Evolutionary conservation across 2,329 filamentous ascomycete species (phyloP), one percentile per base, ranked within the genome.

Genomic region (Cladosporium austrohemisphaericum): DNA sequence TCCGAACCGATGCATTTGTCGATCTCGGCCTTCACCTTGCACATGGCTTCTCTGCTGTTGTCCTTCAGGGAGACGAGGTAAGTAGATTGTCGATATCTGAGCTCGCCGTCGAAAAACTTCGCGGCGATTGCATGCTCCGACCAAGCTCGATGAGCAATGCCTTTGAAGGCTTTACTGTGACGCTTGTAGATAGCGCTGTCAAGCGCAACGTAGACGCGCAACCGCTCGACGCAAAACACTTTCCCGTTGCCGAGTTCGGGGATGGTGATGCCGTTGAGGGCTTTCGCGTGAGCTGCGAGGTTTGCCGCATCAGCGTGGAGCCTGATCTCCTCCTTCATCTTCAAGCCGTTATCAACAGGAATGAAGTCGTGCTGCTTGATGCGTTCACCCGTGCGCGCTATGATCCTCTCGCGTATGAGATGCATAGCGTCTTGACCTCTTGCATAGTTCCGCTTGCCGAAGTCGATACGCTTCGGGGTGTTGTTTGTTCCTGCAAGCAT

Each of bases 121-220:
- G 51, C 14, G 36, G 23, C 35, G 20, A 40, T 31, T 19, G 10
- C 37, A 19, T 44, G 16, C 7, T 32, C 23, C 11, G 7, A 22
- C 46, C 50, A 55, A 33, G 50, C 57, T 55, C 53, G 26, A 5
- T 38, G 16, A 4, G 33, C 23, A 14, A 38, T 48, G 10, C 25
- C 44, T 23, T 41, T 41, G 3, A 41, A n/a, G 2, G 23, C 5
- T 26, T 41, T 41, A 16, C 38, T 41, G 38, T 13, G 38, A 11
- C 26, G 38, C 31, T 41, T 31, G 26, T 41, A 41, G 10, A 41
- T 16, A 4, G 10, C 23, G 5, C 38, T 41, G 8, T 41, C 38
- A 18, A 41, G 16, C 3, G 38, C 38, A 31, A 41, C 25, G 26
- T 41, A 19, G 2, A 41, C 5, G 10, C 19, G 38, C 9, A 41